phyloP scores from a whole-genome alignment of 176 grass and related monocot species.

The Oryza coarctata region DNA sequence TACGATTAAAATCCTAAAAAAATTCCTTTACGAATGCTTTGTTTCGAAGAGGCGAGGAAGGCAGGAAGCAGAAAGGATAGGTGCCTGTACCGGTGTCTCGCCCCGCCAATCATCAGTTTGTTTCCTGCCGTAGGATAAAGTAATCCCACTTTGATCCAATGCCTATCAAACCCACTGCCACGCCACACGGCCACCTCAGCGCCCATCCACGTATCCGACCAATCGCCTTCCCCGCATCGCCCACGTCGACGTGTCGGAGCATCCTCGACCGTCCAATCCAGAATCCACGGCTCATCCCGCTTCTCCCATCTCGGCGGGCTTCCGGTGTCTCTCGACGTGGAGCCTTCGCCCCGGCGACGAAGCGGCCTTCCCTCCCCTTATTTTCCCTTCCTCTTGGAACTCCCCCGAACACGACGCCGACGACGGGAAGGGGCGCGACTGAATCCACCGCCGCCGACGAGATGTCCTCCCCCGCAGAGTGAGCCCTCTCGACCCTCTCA shows the following conservation, averaged over 20 bases:
- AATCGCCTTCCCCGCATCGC: conserved; percentile 22
- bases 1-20: too few species aligned
- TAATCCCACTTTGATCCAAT: neutral
- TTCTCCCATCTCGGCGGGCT: neutral
- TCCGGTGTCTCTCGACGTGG: neutral
- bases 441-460: conserved; percentile 10
- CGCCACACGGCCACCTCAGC: conserved; percentile 25
- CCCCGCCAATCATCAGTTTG: neutral
- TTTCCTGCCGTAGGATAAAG: neutral
- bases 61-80: too few species aligned
- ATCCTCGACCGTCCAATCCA: conserved; percentile 21
- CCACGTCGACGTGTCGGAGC: neutral
- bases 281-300: conserved; percentile 9
- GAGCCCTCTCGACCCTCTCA: conserved; percentile 30
- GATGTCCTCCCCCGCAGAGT: conserved; percentile 81
- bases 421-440: neutral
- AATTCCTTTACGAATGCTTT: too few species aligned
- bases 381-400: neutral
- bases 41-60: too few species aligned
- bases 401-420: neutral
- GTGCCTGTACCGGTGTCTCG: too few species aligned
- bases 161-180: neutral
- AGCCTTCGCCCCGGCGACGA: conserved; percentile 25
- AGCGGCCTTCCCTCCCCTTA: neutral
- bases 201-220: conserved; percentile 20